Conservation (phyloP, 805 yeast genomes). For the Tetrapisispora arboricola region DNA sequence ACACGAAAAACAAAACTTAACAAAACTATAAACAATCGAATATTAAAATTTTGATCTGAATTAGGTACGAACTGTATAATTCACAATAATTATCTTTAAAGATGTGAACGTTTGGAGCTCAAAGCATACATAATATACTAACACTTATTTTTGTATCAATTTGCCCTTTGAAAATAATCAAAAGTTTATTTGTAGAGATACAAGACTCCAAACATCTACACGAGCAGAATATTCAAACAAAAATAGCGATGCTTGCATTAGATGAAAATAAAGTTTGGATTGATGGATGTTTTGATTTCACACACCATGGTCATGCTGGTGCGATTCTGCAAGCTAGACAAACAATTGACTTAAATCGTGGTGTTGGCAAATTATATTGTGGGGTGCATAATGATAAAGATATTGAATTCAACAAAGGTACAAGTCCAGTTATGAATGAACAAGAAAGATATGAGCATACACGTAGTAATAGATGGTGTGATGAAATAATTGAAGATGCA, state of each 20-base stretch:
- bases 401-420: slow-evolving; percentile 76
- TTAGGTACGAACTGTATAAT: too few relatives aligned
- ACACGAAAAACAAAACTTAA: too few relatives aligned
- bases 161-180: too few relatives aligned
- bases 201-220: too few relatives aligned
- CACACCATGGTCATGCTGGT: slow-evolving; percentile 97
- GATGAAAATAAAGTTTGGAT: slow-evolving; percentile 60
- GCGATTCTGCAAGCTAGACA: slow-evolving; percentile 90
- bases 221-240: too few relatives aligned
- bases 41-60: too few relatives aligned
- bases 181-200: too few relatives aligned
- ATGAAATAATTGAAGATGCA: slow-evolving; percentile 59
- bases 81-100: too few relatives aligned
- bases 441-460: slow-evolving; percentile 79
- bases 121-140: too few relatives aligned
- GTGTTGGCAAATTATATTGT: slow-evolving; percentile 33
- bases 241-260: slow-evolving; percentile 1
- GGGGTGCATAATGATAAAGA: slow-evolving; percentile 93
- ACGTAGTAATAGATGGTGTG: slow-evolving; percentile 83
- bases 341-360: slow-evolving; percentile 38
- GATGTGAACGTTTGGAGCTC: too few relatives aligned
- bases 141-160: too few relatives aligned
- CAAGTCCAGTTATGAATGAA: slow-evolving; percentile 85
- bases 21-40: too few relatives aligned
- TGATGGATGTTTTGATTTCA: slow-evolving; percentile 96